These are phyloP conservation scores for Mucuna pruriens DNA, from an alignment of 306 rosid genomes.

Conservation along the genomic window DNA sequence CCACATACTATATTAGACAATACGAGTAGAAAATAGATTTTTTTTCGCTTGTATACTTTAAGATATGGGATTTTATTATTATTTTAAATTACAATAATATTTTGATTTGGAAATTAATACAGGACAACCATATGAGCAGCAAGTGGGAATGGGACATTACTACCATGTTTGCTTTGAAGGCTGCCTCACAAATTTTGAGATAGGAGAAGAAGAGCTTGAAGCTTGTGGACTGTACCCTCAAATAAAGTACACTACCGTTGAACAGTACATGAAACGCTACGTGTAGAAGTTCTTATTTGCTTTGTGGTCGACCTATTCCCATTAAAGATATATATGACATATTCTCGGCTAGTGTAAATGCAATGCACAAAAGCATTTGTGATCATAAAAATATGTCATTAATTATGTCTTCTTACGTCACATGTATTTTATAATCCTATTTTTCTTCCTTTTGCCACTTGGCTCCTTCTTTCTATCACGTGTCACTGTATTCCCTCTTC, in stretches of 20 bases:
- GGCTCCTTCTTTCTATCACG: too few relatives aligned
- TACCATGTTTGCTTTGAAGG: slow-evolving; percentile 74
- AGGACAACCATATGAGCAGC: slow-evolving; percentile 52
- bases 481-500: too few relatives aligned
- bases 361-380: neutral
- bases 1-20: too few relatives aligned
- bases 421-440: too few relatives aligned
- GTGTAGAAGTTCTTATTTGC: neutral
- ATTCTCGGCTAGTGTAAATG: neutral
- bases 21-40: too few relatives aligned
- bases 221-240: slow-evolving; percentile 62
- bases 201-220: slow-evolving; percentile 60
- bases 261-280: slow-evolving; percentile 55
- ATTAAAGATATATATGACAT: neutral
- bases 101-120: neutral
- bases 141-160: slow-evolving; percentile 64
- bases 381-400: neutral
- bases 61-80: too few relatives aligned
- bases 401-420: too few relatives aligned
- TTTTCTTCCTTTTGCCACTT: too few relatives aligned
- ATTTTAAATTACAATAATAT: neutral
- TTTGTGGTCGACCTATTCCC: neutral
- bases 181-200: slow-evolving; percentile 63
- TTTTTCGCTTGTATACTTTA: too few relatives aligned
- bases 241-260: slow-evolving; percentile 49